phyloP scores from a whole-genome alignment of 2,329 filamentous ascomycete genomes.

The Clonostachys solani region DNA sequence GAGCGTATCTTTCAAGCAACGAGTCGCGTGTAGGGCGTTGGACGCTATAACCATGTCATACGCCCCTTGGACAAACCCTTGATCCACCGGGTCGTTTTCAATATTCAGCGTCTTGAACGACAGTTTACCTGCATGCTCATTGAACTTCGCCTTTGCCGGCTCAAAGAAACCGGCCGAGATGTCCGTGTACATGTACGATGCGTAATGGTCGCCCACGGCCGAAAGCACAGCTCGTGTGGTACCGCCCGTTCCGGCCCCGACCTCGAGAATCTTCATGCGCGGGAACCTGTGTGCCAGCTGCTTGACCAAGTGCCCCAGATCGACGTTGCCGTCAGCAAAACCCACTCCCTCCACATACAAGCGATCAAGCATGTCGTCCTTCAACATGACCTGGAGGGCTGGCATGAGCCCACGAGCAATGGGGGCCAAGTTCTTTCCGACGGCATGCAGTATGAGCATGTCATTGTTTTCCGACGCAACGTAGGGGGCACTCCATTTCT shows the following conservation, averaged over 20 bases:
- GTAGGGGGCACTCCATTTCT: too few relatives aligned
- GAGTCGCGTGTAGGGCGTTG: constrained; percentile 31
- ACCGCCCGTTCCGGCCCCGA: not conserved
- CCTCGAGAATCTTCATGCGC: constrained; percentile 17
- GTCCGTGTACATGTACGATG: constrained; percentile 22
- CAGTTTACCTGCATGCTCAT: constrained; percentile 5
- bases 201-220: too few relatives aligned
- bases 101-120: constrained; percentile 16
- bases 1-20: constrained; percentile 13
- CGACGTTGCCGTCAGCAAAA: too few relatives aligned
- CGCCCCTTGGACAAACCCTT: constrained; percentile 19
- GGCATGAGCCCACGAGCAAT: too few relatives aligned
- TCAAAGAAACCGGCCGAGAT: constrained; percentile 20
- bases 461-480: too few relatives aligned
- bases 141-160: constrained; percentile 4
- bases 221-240: too few relatives aligned
- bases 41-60: constrained; percentile 35
- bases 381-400: too few relatives aligned
- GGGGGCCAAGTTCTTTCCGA: too few relatives aligned
- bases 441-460: too few relatives aligned
- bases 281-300: constrained; percentile 34
- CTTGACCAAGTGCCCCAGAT: constrained; percentile 14
- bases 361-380: too few relatives aligned
- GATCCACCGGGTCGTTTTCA: constrained; percentile 13
- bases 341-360: too few relatives aligned